These are phyloP conservation scores for Podospora fimiseda DNA, from an alignment of 495 filamentous ascomycete species.

Conservation along the genomic window DNA sequence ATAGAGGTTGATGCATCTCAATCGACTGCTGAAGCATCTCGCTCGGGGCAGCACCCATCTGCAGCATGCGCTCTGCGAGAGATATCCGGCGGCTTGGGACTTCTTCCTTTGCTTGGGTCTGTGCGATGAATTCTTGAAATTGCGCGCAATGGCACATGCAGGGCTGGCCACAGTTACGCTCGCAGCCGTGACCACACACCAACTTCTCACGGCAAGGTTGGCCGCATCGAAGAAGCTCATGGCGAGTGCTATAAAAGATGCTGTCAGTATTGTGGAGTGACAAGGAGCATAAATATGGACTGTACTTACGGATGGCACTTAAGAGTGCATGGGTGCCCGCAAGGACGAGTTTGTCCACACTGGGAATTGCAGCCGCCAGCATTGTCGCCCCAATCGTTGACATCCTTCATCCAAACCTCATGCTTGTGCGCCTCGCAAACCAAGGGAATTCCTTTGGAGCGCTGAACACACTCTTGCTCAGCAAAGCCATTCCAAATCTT, in stretches of 20 bases:
- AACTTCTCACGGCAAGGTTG: conserved; percentile 52
- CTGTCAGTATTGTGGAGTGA: no score
- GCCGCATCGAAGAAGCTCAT: conserved; percentile 58
- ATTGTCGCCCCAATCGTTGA: conserved; percentile 47
- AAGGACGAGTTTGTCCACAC: conserved; percentile 41
- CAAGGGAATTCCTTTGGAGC: conserved; percentile 28
- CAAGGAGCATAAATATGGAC: no score
- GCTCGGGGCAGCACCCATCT: conserved; percentile 1
- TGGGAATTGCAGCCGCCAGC: conserved; percentile 52
- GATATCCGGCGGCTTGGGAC: not conserved
- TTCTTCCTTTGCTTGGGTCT: not conserved
- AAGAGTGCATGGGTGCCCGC: conserved; percentile 38
- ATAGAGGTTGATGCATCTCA: not conserved
- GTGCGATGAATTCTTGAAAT: conserved; percentile 8
- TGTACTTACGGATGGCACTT: conserved; percentile 41
- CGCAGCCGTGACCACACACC: conserved; percentile 57
- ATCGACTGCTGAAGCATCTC: conserved; percentile 1
- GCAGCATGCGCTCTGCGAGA: conserved; percentile 8
- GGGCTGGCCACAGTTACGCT: conserved; percentile 31
- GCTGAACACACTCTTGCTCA: conserved; percentile 18
- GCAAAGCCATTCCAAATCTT: conserved; percentile 29
- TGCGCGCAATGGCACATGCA: conserved; percentile 32
- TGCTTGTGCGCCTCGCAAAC: conserved; percentile 35
- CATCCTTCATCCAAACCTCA: conserved; percentile 32
- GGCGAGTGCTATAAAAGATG: conserved; percentile 53